A percentile compares a stretch with the other conserved stretches of the same genome.
Evolutionary conservation across 2,329 filamentous ascomycete genomes (phyloP).

Genomic region (Pseudogymnoascus sp.): DNA sequence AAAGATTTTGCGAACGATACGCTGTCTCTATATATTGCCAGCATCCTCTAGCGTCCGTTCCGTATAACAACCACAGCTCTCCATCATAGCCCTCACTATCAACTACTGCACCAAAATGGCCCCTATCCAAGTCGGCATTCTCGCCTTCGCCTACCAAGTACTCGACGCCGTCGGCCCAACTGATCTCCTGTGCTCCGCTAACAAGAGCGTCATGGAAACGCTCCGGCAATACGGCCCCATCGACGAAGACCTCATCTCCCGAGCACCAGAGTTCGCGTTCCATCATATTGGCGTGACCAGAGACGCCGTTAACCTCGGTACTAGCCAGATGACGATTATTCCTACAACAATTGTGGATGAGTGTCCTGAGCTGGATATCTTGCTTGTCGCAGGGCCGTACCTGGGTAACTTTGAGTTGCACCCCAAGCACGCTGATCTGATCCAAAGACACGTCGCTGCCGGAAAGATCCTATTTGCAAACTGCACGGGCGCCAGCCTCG

Average conservation of each 20-base stretch:
- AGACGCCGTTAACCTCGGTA: conserved; percentile 25
- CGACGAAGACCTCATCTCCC: conserved; percentile 18
- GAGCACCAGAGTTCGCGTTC: conserved; percentile 27
- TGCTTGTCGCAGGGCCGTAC: conserved; percentile 31
- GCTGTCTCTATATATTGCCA: too few relatives aligned
- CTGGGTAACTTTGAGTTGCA: conserved; percentile 24
- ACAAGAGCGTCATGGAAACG: conserved; percentile 17
- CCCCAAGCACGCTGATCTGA: conserved; percentile 27
- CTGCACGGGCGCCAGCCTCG: conserved; percentile 32
- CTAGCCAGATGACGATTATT: conserved; percentile 21
- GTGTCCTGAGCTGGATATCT: conserved; percentile 32
- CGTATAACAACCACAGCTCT: too few relatives aligned
- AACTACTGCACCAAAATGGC: conserved; percentile 16
- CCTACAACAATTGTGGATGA: conserved; percentile 30
- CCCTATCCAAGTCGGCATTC: conserved; percentile 24
- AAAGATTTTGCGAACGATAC: too few relatives aligned
- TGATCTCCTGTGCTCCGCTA: conserved; percentile 27
- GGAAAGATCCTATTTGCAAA: conserved; percentile 32
- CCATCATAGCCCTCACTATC: too few relatives aligned
- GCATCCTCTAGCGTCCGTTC: too few relatives aligned
- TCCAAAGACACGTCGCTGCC: conserved; percentile 30
- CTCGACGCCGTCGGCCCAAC: conserved; percentile 30
- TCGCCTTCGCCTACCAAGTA: conserved; percentile 29
- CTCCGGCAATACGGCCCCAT: conserved; percentile 17
- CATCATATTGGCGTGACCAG: conserved; percentile 30